Evolutionary conservation across 2,329 filamentous ascomycete species (phyloP).

Genomic region (Cladosporium cucumerinum): DNA sequence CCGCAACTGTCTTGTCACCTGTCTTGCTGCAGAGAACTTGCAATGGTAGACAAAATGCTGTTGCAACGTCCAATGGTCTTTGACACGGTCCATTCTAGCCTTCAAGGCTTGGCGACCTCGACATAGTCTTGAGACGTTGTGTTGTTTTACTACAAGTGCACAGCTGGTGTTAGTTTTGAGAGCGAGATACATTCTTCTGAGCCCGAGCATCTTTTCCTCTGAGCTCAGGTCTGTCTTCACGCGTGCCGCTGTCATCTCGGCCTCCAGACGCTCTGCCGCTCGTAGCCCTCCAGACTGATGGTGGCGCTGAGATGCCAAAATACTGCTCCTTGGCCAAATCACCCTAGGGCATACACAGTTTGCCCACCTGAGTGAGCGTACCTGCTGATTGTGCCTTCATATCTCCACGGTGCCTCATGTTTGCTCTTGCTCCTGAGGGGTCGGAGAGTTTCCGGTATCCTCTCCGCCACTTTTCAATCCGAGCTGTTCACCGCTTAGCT

Average conservation of each 20-base stretch:
- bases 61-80: not conserved
- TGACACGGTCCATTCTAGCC: not conserved
- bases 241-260: not conserved
- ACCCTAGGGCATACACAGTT: not conserved
- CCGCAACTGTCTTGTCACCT: not conserved
- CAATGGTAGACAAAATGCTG: not conserved
- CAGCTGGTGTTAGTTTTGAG: not conserved
- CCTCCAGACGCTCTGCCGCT: not conserved
- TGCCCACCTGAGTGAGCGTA: not conserved
- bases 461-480: not conserved
- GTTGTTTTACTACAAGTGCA: not conserved
- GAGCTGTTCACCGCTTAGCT: not conserved
- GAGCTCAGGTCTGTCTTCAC: not conserved
- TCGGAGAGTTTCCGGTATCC: not conserved
- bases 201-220: not conserved
- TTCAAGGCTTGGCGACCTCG: not conserved
- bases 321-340: not conserved
- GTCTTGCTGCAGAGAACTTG: not conserved
- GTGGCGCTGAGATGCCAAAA: not conserved
- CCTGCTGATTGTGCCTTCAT: not conserved
- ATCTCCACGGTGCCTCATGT: not conserved
- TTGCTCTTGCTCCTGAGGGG: not conserved
- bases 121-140: not conserved
- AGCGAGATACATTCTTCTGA: not conserved
- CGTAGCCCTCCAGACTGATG: not conserved